Evolutionary conservation across 2,329 filamentous ascomycete genomes (phyloP).

Genomic region (Sphaerulina vaccinii): DNA sequence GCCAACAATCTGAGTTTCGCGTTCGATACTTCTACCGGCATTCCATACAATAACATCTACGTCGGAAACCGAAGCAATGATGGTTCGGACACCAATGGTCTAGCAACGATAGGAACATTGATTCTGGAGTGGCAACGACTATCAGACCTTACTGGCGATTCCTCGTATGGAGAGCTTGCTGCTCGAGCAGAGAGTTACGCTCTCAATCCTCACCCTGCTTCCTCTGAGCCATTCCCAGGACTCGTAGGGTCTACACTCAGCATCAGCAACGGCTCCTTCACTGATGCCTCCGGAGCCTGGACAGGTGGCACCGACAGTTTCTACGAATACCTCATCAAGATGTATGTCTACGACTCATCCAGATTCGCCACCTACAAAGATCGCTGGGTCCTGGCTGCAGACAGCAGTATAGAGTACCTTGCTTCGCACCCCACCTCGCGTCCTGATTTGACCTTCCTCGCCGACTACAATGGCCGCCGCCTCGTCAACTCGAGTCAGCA

Average conservation of each 20-base stretch:
- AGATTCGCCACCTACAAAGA: conserved; percentile 67
- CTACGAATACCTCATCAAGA: conserved; percentile 90
- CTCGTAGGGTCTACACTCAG: conserved; percentile 68
- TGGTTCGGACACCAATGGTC: conserved; percentile 60
- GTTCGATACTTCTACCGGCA: conserved; percentile 72
- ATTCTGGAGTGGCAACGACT: conserved; percentile 82
- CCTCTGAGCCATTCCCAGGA: conserved; percentile 71
- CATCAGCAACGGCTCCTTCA: conserved; percentile 64
- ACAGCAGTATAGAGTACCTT: conserved; percentile 72
- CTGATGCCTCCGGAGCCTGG: conserved; percentile 68
- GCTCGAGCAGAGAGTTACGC: conserved; percentile 66
- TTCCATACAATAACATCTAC: conserved; percentile 69
- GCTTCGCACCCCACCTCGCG: conserved; percentile 65
- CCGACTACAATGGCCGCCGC: conserved; percentile 52
- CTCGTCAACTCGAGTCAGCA: conserved; percentile 45
- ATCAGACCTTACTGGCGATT: conserved; percentile 69
- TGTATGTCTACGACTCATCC: conserved; percentile 74
- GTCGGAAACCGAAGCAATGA: conserved; percentile 52
- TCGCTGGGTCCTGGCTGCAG: conserved; percentile 69
- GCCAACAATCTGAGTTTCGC: conserved; percentile 73
- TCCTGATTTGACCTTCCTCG: conserved; percentile 71
- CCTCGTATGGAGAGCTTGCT: conserved; percentile 63
- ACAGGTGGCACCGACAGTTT: conserved; percentile 74
- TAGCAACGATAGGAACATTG: conserved; percentile 75
- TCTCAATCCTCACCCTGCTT: conserved; percentile 61